These are phyloP conservation scores for Phlebiopsis flavidoalba DNA, from an alignment of 768 basidiomycete genomes.

Conservation along the genomic window DNA sequence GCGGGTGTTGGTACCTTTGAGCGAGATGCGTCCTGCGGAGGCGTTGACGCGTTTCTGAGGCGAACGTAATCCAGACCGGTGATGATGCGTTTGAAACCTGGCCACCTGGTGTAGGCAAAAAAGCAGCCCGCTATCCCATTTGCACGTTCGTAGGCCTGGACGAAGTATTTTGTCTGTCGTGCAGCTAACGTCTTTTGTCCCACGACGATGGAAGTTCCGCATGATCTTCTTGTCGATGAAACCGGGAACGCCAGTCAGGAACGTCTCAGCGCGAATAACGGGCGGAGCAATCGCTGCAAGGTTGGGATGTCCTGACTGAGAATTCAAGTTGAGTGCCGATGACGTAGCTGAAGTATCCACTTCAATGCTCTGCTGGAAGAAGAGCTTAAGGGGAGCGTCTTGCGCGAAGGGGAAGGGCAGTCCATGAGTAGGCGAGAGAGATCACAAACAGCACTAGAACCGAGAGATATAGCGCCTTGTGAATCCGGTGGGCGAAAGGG, in stretches of 20 bases:
- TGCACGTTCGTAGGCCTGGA: conserved; percentile 41
- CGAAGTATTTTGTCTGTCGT: conserved; percentile 15
- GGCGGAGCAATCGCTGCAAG: neutral
- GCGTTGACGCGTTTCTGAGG: conserved; percentile 35
- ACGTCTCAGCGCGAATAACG: conserved; percentile 33
- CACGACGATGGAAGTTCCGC: conserved; percentile 48
- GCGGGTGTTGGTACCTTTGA: conserved; percentile 58
- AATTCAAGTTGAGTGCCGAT: neutral
- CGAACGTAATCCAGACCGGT: conserved; percentile 40
- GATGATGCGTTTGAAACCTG: neutral
- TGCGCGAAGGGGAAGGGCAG: conserved; percentile 56
- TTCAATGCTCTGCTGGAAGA: conserved; percentile 59
- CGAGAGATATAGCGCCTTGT: conserved; percentile 30
- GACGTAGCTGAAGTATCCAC: conserved; percentile 24
- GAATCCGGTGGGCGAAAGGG: conserved; percentile 57
- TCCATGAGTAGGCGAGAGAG: conserved; percentile 25
- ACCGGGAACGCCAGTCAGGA: conserved; percentile 38
- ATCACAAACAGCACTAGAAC: conserved; percentile 38
- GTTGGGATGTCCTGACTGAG: neutral
- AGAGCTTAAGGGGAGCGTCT: conserved; percentile 60
- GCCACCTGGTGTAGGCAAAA: conserved; percentile 35
- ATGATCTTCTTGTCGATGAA: conserved; percentile 41
- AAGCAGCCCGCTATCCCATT: conserved; percentile 37
- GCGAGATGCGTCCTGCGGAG: conserved; percentile 40
- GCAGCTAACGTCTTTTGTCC: conserved; percentile 27